These are phyloP conservation scores for Cryptosporidium bovis DNA, from an alignment of 169 alveolate species.

Conservation along the genomic window DNA sequence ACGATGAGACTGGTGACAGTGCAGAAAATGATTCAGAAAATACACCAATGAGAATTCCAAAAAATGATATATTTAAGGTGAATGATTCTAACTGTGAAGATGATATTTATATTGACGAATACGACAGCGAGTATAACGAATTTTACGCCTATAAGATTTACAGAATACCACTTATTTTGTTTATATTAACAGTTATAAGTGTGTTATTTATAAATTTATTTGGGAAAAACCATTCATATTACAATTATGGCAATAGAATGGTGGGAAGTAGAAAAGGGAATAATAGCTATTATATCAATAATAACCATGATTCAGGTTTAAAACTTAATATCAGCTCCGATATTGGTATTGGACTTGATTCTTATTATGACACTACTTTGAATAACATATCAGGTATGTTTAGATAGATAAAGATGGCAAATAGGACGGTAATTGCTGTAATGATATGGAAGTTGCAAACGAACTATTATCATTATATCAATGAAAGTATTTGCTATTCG, in stretches of 20 bases:
- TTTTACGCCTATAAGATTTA: not conserved
- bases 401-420: not conserved
- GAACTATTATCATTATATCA: no score
- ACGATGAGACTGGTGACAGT: no score
- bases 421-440: not conserved
- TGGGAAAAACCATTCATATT: not conserved
- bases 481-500: not conserved
- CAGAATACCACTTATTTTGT: slow-evolving; percentile 25
- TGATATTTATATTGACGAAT: slow-evolving; percentile 10
- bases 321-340: no score
- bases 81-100: not conserved
- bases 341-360: no score
- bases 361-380: not conserved
- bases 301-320: no score
- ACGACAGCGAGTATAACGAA: not conserved
- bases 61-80: not conserved
- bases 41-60: no score
- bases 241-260: not conserved
- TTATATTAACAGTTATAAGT: slow-evolving; percentile 25
- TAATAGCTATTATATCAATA: no score
- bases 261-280: no score
- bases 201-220: slow-evolving; percentile 9
- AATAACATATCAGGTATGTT: slow-evolving; percentile 55
- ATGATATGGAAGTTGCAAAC: not conserved
- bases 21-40: no score